These are phyloP conservation scores for Chernovozyma aurita DNA, from an alignment of 1,139 yeast species.

Conservation along the genomic window DNA sequence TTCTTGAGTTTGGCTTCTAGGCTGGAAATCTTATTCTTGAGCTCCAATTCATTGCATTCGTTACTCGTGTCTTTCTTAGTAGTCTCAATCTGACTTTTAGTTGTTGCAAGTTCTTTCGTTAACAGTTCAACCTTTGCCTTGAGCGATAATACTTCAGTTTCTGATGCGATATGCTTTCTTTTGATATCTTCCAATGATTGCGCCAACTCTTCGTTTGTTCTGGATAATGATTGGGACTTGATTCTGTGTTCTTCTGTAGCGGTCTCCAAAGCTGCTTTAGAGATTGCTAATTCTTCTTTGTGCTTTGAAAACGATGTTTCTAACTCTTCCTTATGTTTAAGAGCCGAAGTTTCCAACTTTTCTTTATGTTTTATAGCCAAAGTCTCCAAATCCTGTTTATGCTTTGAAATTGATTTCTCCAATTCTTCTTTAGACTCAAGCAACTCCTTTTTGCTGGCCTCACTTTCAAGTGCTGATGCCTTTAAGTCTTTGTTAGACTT, in stretches of 20 bases:
- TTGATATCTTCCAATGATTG: conserved; percentile 1
- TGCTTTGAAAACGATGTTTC: neutral
- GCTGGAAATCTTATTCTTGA: conserved; percentile 2
- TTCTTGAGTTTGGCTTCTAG: conserved; percentile 6
- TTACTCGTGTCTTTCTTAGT: neutral
- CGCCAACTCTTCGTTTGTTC: neutral
- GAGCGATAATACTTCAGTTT: conserved; percentile 13
- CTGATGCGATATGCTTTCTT: conserved; percentile 10
- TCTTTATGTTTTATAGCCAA: neutral
- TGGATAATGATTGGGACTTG: too few relatives aligned
- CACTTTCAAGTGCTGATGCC: neutral
- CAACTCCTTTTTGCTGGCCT: neutral
- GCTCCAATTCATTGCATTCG: neutral
- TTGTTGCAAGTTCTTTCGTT: neutral
- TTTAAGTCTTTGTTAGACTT: neutral
- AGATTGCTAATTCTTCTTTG: neutral
- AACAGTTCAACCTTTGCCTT: conserved; percentile 8
- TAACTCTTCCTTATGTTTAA: neutral
- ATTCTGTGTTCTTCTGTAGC: too few relatives aligned
- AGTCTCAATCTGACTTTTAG: neutral
- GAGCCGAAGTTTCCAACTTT: too few relatives aligned
- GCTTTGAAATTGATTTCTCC: neutral
- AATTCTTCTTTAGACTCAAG: neutral
- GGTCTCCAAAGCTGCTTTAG: neutral
- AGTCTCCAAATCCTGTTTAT: neutral